Percentiles rank a stretch among this genome's conserved stretches.
Conservation (phyloP, 352 stramenopile genomes). For the Phytophthora fragariae region DNA sequence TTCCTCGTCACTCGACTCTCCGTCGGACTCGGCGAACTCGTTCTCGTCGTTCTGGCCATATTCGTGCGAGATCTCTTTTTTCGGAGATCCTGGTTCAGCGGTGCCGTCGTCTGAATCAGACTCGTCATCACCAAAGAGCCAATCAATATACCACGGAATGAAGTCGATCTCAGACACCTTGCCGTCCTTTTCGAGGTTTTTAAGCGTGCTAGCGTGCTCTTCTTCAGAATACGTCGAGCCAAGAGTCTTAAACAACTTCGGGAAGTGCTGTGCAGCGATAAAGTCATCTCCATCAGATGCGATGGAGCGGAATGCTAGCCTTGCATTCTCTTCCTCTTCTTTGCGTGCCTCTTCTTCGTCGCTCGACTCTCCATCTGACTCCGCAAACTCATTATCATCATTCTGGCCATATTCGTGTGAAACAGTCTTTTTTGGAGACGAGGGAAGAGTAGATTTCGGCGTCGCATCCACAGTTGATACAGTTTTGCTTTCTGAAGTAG, state of each 20-base stretch:
- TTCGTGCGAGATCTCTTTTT: conserved; percentile 23
- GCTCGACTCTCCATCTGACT: conserved; percentile 47
- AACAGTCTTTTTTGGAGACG: conserved; percentile 9
- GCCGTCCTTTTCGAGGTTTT: conserved; percentile 10
- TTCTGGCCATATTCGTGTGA: conserved; percentile 51
- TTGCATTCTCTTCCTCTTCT: conserved; percentile 58
- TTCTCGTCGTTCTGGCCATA: conserved; percentile 79
- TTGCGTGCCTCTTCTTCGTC: conserved; percentile 61
- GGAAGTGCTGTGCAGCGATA: conserved; percentile 45
- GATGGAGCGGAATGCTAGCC: conserved; percentile 43
- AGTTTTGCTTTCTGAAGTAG: not conserved
- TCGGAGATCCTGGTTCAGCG: not conserved
- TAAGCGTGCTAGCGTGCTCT: conserved; percentile 38
- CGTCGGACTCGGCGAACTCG: conserved; percentile 56
- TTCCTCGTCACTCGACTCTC: conserved; percentile 69
- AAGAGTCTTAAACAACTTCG: conserved; percentile 54
- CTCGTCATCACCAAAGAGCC: conserved; percentile 50
- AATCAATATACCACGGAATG: conserved; percentile 60
- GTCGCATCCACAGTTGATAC: not conserved
- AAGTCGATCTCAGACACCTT: conserved; percentile 51
- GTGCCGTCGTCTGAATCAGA: conserved; percentile 26
- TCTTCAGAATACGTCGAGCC: conserved; percentile 58
- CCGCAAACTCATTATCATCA: conserved; percentile 57
- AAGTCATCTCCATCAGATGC: conserved; percentile 25
- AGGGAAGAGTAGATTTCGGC: not conserved